Evolutionary conservation across 2,329 filamentous ascomycete genomes (phyloP).

Genomic region (Pseudogymnoascus sp.): DNA sequence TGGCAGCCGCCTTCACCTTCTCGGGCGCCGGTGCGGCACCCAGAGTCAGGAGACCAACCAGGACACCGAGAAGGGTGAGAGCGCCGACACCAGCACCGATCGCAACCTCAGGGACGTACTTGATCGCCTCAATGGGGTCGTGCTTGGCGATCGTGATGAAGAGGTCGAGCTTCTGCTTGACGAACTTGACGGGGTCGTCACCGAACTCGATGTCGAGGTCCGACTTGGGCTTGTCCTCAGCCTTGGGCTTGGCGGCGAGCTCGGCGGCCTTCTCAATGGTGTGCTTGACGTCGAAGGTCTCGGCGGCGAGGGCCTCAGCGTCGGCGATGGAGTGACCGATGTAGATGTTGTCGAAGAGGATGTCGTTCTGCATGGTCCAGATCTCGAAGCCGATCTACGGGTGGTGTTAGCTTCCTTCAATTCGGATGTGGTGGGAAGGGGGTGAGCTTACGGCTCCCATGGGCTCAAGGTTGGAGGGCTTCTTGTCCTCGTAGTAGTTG

Average conservation of each 20-base stretch:
- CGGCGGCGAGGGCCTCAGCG: slow-evolving; percentile 76
- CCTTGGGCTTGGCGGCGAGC: slow-evolving; percentile 71
- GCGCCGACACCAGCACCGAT: slow-evolving; percentile 66
- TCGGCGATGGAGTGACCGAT: slow-evolving; percentile 95
- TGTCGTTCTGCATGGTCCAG: slow-evolving; percentile 99
- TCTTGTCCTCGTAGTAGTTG: slow-evolving; percentile 94
- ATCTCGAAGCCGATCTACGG: slow-evolving; percentile 82
- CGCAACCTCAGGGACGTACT: slow-evolving; percentile 85
- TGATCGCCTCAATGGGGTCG: slow-evolving; percentile 74
- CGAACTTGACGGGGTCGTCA: slow-evolving; percentile 79
- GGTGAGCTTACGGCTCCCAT: slow-evolving; percentile 60
- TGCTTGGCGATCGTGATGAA: slow-evolving; percentile 77
- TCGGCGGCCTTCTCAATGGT: slow-evolving; percentile 73
- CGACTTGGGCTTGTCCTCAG: slow-evolving; percentile 50
- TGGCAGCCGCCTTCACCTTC: slow-evolving; percentile 61
- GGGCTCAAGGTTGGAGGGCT: slow-evolving; percentile 90
- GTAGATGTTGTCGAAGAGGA: slow-evolving; percentile 99
- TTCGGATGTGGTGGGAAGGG: too few species aligned
- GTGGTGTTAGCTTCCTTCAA: too few species aligned
- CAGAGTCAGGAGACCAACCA: slow-evolving; percentile 58
- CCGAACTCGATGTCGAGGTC: slow-evolving; percentile 76
- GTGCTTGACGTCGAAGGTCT: slow-evolving; percentile 87
- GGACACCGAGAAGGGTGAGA: slow-evolving; percentile 61
- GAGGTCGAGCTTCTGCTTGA: slow-evolving; percentile 88
- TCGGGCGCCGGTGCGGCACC: slow-evolving; percentile 56